Conservation (phyloP, 2,329 filamentous ascomycete genomes). For the Pseudogymnoascus sp. region DNA sequence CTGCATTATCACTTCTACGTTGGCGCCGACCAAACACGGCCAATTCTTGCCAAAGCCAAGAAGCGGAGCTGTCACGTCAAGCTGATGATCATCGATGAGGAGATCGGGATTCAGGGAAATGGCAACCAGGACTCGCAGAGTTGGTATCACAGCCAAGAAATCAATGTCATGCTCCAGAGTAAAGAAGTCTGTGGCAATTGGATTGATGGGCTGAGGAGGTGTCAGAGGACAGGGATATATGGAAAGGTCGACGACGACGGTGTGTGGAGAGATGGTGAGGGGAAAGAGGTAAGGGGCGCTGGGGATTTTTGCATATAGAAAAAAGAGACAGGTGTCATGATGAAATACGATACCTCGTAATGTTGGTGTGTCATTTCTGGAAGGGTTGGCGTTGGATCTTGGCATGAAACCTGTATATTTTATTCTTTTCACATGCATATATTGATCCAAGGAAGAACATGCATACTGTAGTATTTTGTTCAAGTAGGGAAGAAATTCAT, state of each 20-base stretch:
- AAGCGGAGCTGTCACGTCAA: constrained; percentile 68
- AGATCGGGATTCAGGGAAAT: constrained; percentile 63
- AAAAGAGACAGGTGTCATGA: neutral
- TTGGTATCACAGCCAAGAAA: constrained; percentile 71
- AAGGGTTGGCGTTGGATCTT: neutral
- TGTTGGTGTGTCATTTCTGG: neutral
- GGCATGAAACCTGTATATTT: neutral
- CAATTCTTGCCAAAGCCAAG: constrained; percentile 59
- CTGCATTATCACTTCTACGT: constrained; percentile 64
- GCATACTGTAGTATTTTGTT: neutral
- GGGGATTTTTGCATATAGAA: constrained; percentile 37
- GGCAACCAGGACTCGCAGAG: constrained; percentile 76
- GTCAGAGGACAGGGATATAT: constrained; percentile 58
- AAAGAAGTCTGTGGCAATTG: constrained; percentile 51
- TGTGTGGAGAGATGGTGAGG: constrained; percentile 50
- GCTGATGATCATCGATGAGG: constrained; percentile 63
- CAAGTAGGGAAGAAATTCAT: neutral
- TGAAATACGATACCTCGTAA: neutral
- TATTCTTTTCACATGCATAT: neutral
- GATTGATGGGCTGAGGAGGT: constrained; percentile 52
- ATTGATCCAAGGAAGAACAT: neutral
- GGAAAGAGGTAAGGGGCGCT: constrained; percentile 43
- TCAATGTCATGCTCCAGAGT: constrained; percentile 68
- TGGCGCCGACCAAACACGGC: constrained; percentile 61
- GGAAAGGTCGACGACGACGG: constrained; percentile 50